Percentiles rank a stretch among this genome's conserved stretches.
Evolutionary conservation across 73 alveolate genomes (phyloP).

Genomic region (Paramecium octaurelia): DNA sequence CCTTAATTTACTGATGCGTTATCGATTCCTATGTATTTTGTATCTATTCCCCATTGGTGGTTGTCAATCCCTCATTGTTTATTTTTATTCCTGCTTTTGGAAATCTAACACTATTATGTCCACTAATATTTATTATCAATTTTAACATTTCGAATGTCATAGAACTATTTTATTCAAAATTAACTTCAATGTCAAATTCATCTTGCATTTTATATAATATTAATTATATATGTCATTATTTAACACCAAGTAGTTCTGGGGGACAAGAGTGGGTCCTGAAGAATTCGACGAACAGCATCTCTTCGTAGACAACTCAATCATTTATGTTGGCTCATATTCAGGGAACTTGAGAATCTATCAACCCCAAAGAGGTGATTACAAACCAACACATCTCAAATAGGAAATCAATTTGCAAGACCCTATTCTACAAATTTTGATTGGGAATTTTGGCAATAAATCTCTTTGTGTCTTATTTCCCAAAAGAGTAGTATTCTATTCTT

Average conservation of each 20-base stretch:
- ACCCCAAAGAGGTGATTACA: not conserved
- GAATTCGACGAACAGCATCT: conserved; percentile 24
- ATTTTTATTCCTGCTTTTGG: conserved; percentile 51
- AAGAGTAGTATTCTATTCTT: not conserved
- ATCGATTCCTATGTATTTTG: conserved; percentile 17
- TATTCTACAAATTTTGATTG: not conserved
- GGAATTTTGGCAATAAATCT: not conserved
- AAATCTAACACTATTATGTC: conserved; percentile 49
- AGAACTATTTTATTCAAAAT: not conserved
- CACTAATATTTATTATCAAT: conserved; percentile 11
- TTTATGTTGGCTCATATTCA: conserved; percentile 13
- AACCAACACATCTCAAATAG: not conserved
- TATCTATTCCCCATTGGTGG: conserved; percentile 26
- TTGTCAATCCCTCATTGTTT: conserved; percentile 56
- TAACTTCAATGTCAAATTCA: not conserved
- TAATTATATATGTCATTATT: conserved; percentile 21
- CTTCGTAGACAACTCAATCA: not conserved
- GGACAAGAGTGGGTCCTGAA: not conserved
- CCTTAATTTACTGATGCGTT: conserved; percentile 35
- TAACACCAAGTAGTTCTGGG: not conserved
- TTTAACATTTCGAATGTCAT: conserved; percentile 25
- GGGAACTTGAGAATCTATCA: not conserved
- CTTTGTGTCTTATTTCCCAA: not conserved
- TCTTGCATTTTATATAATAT: not conserved
- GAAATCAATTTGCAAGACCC: conserved; percentile 18